Evolutionary conservation across 163 green algal genomes (phyloP), one percentile per base, ranked within the genome.

Genomic region (Prototheca cutis): DNA sequence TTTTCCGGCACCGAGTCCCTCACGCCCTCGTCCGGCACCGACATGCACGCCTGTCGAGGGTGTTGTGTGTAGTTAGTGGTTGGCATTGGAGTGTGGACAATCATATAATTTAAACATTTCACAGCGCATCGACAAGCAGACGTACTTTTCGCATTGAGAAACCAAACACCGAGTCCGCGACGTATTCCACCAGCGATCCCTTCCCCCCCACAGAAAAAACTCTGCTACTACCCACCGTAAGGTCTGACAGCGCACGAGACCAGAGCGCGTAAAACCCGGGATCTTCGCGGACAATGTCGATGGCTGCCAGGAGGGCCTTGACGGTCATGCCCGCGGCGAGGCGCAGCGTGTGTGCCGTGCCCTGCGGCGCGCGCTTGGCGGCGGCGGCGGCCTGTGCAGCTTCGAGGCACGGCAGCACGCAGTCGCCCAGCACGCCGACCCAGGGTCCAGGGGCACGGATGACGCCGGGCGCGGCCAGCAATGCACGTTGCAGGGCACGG

Each of bases 1-100:
- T 86, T 78, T 66, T 97, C 88, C 3, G 89, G 87, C 10, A 96
- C 83, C 19, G 77, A 82, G 69, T 97, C 91, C 32, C 65, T 56
- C 27, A 92, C 70, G 40, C 83, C 75, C 61, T 97, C 87, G 48
- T 80, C 60, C 61, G 70, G 59, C 58, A 72, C 31, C 23, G 36
- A 34, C 64, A 65, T 79, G 59, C 62, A 72, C 13, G 53, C 55
- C 36, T 70, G 49, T 48, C 36, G 19, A 4, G 17, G 29, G 28
- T 6, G 40, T 25, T 58, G 3, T 4, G n/a, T n/a, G n/a, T n/a
- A n/a, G n/a, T n/a, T n/a, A n/a, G n/a, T n/a, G n/a, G n/a, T n/a
- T n/a, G n/a, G n/a, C n/a, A n/a, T n/a, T n/a, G n/a, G n/a, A n/a
- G n/a, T n/a, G n/a, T n/a, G n/a, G n/a, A n/a, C n/a, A n/a, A n/a